Base-by-base conservation (phyloP, 352 stramenopile genomes). In the Thalassiosira ordinaria region DNA sequence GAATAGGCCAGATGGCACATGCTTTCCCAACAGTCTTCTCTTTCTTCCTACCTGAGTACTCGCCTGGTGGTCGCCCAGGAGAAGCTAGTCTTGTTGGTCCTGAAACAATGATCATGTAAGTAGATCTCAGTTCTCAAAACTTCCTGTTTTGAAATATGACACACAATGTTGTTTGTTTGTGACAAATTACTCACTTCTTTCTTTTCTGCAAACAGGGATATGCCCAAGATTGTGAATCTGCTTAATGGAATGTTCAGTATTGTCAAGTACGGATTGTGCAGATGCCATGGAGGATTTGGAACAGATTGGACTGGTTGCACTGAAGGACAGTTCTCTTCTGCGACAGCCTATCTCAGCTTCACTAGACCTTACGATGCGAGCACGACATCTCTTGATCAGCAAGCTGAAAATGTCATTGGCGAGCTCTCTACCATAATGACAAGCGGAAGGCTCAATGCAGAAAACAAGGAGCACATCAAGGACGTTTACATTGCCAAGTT, bases 221-320 rank as follows among this genome's bases (percentile, higher is more conserved):
- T 87, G 72, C 86, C 89, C 16, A 77, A 79, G 18, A 49, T 79
- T n/a, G 44, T 89, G 31, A 62, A 49, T 9, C 56, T 82, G 4
- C 56, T 92, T 1, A 95, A 95, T 80, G 91, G 86, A 20, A 65
- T 95, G 37, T 87, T 88, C 64, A 86, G 75, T 14, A 41, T 93
- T 46, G 70, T 91, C 27, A 87, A 89, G 41, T 91, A 89, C 75
- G 89, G 89, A 18, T 47, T 92, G 13, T 73, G 16, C 31, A 44
- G 41, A 14, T 92, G 87, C 57, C 39, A 80, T 41, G 53, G 63
- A 26, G 87, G 87, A 6, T 89, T 93, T 82, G 81, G 78, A 60
- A 37, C 27, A 14, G 22, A 47, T 8, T 51, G 22, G 13, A 68
- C 33, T 57, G 18, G 18, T 67, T 86, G 79, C 63, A 52, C 27